Conservation (phyloP, 495 filamentous ascomycete genomes). For the Melanomma pulvis-pyrius region DNA sequence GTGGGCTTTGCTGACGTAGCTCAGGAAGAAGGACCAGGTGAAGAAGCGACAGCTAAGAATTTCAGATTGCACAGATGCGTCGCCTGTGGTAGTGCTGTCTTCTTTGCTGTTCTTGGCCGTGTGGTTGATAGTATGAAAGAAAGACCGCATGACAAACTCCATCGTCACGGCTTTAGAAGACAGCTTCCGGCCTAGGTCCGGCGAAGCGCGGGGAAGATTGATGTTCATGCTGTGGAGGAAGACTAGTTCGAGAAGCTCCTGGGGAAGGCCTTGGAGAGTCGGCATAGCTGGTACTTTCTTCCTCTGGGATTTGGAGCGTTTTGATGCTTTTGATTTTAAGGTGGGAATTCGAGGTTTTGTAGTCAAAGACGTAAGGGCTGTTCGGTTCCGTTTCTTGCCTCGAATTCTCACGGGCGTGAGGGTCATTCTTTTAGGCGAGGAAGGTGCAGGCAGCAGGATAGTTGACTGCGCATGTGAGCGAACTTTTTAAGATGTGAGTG, state of each 20-base stretch:
- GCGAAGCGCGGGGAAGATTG: slow-evolving; percentile 27
- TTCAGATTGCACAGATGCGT: slow-evolving; percentile 25
- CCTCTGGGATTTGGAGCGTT: neutral
- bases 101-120: neutral
- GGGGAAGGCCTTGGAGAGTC: slow-evolving; percentile 33
- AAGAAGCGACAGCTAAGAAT: slow-evolving; percentile 32
- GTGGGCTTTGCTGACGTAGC: slow-evolving; percentile 31
- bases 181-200: slow-evolving; percentile 21
- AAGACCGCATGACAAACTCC: slow-evolving; percentile 22
- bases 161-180: slow-evolving; percentile 20
- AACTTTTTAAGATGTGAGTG: neutral
- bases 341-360: neutral
- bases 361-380: neutral
- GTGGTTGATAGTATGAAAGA: slow-evolving; percentile 35
- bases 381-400: slow-evolving; percentile 28
- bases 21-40: slow-evolving; percentile 32
- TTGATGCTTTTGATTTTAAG: neutral
- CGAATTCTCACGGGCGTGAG: slow-evolving; percentile 33
- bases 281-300: slow-evolving; percentile 17
- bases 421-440: slow-evolving; percentile 22
- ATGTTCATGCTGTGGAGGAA: slow-evolving; percentile 38
- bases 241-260: slow-evolving; percentile 33
- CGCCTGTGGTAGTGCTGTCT: neutral
- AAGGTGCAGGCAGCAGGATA: slow-evolving; percentile 13
- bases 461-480: neutral